Base-by-base conservation (phyloP, 805 yeast species). In the Sugiyamaella marilandica region DNA sequence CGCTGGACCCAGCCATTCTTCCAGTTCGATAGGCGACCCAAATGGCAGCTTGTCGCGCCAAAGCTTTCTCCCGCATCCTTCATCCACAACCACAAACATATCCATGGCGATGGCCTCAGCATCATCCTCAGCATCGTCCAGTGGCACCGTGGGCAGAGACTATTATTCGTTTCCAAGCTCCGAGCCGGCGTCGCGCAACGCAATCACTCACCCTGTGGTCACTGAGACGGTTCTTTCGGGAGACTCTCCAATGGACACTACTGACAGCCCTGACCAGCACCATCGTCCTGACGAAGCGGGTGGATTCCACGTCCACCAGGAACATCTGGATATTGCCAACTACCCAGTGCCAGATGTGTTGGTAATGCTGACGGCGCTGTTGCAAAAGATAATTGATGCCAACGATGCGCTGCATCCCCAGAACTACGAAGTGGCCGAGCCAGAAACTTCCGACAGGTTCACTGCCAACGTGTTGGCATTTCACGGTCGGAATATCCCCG, bases 401-500 rank as follows among this genome's bases (percentile, higher is more conserved):
- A 94, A 92, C 70, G 99, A 92, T 68, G 75, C 82, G 48, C 72
- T 88, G 34, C 92, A 84, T 62, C 86, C 91, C 1, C 83, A 81
- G 58, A 84, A 81, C 60, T 78, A 79, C 57, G 46, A 37, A 49
- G 73, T 77, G 33, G 70, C 50, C 41, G 52, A 47, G 31, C 45
- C 50, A 13, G 59, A 53, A 19, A 47, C 56, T 11, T 59, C 64
- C 18, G 57, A 54, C 45, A 59, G 60, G 43, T 47, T 67, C 61
- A 49, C 59, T 37, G 62, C 62, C 39, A 62, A 64, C 21, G 87
- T 92, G 2, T 72, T 92, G 53, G 94, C 96, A 45, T 94, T 94
- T 68, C 96, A 90, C 68, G 99, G 99, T 14, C 83, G 95, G 54
- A 95, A 92, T 65, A 84, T 94, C 9, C 99, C 99, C 1, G 96